Percentiles rank a stretch among this genome's conserved stretches.
Evolutionary conservation across 2,329 filamentous ascomycete species (phyloP).

Genomic region (Arthrobotrys iridis): DNA sequence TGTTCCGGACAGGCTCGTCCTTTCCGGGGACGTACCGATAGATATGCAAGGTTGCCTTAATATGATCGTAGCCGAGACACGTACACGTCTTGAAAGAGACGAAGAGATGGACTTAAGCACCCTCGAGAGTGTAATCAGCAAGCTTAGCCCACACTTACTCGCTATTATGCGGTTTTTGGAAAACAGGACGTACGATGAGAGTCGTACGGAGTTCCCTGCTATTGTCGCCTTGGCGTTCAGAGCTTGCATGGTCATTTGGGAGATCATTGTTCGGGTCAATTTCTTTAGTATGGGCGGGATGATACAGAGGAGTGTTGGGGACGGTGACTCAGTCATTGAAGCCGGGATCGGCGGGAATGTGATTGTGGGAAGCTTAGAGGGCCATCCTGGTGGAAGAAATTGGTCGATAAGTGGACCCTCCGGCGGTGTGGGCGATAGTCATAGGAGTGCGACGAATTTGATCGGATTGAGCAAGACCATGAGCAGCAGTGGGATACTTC

Average conservation of each 20-base stretch:
- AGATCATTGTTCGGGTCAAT: constrained; percentile 57
- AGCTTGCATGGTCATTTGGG: constrained; percentile 58
- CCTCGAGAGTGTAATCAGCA: constrained; percentile 38
- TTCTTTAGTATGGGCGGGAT: constrained; percentile 52
- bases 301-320: neutral
- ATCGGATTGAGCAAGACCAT: constrained; percentile 46
- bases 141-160: constrained; percentile 55
- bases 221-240: constrained; percentile 57
- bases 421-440: constrained; percentile 2
- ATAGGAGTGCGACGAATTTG: constrained; percentile 18
- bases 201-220: constrained; percentile 57
- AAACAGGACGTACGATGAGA: constrained; percentile 55
- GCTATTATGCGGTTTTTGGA: constrained; percentile 56
- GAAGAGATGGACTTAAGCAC: constrained; percentile 47
- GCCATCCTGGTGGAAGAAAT: constrained; percentile 29
- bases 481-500: constrained; percentile 29
- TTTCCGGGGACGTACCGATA: constrained; percentile 57
- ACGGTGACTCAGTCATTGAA: constrained; percentile 32
- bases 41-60: constrained; percentile 57
- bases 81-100: constrained; percentile 41
- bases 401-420: constrained; percentile 24
- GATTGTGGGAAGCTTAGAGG: constrained; percentile 40
- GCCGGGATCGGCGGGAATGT: constrained; percentile 31
- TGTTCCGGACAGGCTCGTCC: constrained; percentile 56
- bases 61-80: constrained; percentile 55